phyloP scores from a whole-genome alignment of 2,329 filamentous ascomycete species.

The Fusarium sublunatum region DNA sequence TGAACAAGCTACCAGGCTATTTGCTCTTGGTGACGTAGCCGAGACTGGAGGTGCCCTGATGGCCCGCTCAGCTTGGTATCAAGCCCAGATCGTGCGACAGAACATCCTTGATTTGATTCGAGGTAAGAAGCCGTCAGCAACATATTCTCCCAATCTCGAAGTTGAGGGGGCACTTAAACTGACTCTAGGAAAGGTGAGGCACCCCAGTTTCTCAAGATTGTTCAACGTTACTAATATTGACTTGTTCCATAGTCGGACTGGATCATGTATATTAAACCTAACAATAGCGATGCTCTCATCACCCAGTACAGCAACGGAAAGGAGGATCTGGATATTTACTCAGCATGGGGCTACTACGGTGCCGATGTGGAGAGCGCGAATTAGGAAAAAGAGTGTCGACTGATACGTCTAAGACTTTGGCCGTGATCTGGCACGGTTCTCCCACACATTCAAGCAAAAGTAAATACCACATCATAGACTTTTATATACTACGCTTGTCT shows the following conservation, averaged over 20 bases:
- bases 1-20: background rate
- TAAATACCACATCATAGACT: no score
- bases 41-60: slow-evolving; percentile 6
- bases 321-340: background rate
- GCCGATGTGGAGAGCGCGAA: background rate
- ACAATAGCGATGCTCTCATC: background rate
- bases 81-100: background rate
- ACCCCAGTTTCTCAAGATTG: background rate
- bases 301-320: background rate
- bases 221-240: background rate
- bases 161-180: slow-evolving; percentile 5
- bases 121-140: background rate
- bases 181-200: background rate
- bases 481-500: no score
- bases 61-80: slow-evolving; percentile 5
- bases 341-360: background rate
- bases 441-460: no score
- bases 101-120: slow-evolving; percentile 2
- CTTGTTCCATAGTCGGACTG: background rate
- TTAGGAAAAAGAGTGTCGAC: no score
- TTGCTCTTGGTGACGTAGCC: slow-evolving; percentile 17
- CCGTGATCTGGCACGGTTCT: no score
- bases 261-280: background rate
- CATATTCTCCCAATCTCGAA: background rate
- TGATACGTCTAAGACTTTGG: no score